Conservation (phyloP, 208 protist genomes). For the Crithidia bombi region DNA sequence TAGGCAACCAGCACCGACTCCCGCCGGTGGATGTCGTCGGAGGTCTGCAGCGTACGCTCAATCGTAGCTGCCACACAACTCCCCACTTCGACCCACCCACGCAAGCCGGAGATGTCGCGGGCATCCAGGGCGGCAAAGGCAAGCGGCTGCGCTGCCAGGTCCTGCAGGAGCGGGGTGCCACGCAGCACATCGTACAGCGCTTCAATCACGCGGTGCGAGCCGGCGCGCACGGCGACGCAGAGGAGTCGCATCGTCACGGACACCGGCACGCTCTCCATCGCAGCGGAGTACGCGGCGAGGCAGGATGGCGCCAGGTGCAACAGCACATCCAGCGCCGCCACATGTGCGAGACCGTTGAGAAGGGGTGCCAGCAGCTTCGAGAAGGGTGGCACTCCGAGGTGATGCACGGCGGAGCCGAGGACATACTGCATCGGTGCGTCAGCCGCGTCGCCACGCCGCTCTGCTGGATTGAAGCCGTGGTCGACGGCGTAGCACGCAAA, state of each 20-base stretch:
- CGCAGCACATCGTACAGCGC: constrained; percentile 48
- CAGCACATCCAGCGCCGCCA: constrained; percentile 55
- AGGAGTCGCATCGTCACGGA: constrained; percentile 61
- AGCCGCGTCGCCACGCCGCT: not conserved
- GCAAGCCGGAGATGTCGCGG: constrained; percentile 46
- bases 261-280: constrained; percentile 32
- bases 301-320: constrained; percentile 48
- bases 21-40: constrained; percentile 25
- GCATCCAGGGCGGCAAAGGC: constrained; percentile 49
- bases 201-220: constrained; percentile 47
- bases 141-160: constrained; percentile 56
- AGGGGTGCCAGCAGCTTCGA: constrained; percentile 49
- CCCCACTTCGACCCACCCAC: constrained; percentile 55
- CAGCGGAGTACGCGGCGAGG: constrained; percentile 38
- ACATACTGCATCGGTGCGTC: constrained; percentile 6
- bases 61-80: constrained; percentile 52
- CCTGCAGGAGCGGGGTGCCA: constrained; percentile 20
- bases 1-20: constrained; percentile 59
- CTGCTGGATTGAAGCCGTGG: constrained; percentile 44
- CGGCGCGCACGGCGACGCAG: constrained; percentile 57
- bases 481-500: constrained; percentile 65
- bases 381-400: constrained; percentile 47
- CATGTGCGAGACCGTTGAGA: constrained; percentile 56
- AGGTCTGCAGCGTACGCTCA: constrained; percentile 51
- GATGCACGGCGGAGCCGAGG: constrained; percentile 31